Conservation (phyloP, 768 basidiomycete genomes). For the Pisolithus tinctorius region DNA sequence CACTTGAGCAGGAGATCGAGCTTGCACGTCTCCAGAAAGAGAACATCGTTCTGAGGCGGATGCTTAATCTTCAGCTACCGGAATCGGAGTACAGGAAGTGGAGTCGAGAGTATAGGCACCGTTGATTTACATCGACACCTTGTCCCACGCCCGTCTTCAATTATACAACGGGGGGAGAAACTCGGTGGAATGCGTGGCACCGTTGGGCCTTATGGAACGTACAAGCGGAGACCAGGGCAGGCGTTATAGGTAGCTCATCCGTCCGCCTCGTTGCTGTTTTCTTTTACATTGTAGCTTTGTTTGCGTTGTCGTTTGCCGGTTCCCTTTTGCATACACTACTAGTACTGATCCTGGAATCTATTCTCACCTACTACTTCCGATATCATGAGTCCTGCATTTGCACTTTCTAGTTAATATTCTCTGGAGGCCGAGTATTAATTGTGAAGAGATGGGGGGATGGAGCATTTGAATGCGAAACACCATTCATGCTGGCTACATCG, state of each 20-base stretch:
- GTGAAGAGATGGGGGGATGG: too few relatives aligned
- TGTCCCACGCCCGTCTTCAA: conserved; percentile 11
- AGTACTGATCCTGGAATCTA: too few relatives aligned
- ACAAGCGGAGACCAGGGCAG: conserved; percentile 29
- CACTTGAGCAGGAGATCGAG: conserved; percentile 87
- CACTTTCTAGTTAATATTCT: not conserved
- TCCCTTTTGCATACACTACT: too few relatives aligned
- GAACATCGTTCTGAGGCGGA: conserved; percentile 70
- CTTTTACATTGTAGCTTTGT: too few relatives aligned
- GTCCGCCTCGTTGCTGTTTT: not conserved
- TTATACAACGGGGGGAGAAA: conserved; percentile 15
- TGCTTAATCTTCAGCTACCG: conserved; percentile 49
- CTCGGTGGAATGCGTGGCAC: conserved; percentile 30
- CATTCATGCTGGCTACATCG: too few relatives aligned
- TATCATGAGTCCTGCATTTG: not conserved
- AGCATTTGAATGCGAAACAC: too few relatives aligned
- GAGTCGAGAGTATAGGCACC: not conserved
- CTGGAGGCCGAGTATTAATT: too few relatives aligned
- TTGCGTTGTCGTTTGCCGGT: too few relatives aligned
- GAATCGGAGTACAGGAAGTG: conserved; percentile 11
- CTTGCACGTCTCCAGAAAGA: conserved; percentile 81
- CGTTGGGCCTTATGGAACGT: conserved; percentile 39
- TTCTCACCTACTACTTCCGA: too few relatives aligned
- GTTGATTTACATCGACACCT: conserved; percentile 11
- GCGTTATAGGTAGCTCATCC: not conserved